These are phyloP conservation scores for Cephalotrichum gorgonifer DNA, from an alignment of 2,329 filamentous ascomycete genomes.

Conservation along the genomic window DNA sequence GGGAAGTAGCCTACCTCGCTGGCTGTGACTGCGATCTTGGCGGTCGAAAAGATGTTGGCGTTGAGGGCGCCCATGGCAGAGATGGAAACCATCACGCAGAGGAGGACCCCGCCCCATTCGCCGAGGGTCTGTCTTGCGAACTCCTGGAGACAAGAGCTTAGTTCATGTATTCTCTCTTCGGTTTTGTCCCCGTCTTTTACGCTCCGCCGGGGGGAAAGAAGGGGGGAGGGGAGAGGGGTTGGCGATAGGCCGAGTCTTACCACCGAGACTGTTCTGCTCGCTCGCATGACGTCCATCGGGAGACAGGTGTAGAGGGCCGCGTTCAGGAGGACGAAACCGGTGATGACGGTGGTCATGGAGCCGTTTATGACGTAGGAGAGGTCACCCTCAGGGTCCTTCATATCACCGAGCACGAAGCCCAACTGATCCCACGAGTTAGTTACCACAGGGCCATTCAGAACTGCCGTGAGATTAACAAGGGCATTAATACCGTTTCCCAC, in stretches of 20 bases:
- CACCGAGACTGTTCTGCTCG: constrained; percentile 86
- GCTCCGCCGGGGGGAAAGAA: constrained; percentile 5
- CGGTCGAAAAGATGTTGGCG: constrained; percentile 85
- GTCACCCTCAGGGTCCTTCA: constrained; percentile 81
- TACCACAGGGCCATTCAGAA: neutral
- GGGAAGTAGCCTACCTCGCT: constrained; percentile 97
- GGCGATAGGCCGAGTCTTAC: constrained; percentile 25
- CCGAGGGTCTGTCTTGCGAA: constrained; percentile 91
- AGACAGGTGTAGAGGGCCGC: constrained; percentile 91
- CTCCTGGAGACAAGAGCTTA: constrained; percentile 10
- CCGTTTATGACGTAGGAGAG: constrained; percentile 93
- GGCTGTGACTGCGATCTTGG: constrained; percentile 83
- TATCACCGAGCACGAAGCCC: constrained; percentile 96
- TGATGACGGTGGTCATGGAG: constrained; percentile 86
- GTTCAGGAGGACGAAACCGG: constrained; percentile 85
- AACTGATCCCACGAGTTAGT: constrained; percentile 53
- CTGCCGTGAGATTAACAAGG: neutral
- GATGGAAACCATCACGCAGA: constrained; percentile 81
- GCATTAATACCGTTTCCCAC: constrained; percentile 80
- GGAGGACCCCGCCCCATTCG: constrained; percentile 65
- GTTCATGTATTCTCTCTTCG: constrained; percentile 14
- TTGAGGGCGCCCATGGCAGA: constrained; percentile 94
- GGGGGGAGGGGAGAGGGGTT: neutral
- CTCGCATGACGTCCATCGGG: constrained; percentile 68
- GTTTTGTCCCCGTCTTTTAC: too few relatives aligned